Conservation (phyloP, 2,329 filamentous ascomycete genomes). For the Huntiella moniliformis region DNA sequence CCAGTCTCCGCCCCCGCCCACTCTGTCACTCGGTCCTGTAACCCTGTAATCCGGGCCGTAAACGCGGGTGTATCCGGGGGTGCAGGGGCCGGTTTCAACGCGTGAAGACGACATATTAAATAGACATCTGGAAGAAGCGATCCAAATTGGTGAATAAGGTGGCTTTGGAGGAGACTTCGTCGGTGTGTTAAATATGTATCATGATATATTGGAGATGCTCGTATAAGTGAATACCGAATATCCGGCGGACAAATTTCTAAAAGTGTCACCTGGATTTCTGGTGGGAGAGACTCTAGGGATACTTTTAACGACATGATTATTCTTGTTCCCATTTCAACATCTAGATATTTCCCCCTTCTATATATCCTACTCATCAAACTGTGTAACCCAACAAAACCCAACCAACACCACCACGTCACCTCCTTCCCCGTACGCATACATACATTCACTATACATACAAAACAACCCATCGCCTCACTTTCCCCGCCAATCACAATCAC, state of each 20-base stretch:
- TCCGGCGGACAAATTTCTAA: not conserved
- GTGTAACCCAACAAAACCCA: too few species aligned
- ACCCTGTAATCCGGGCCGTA: not conserved
- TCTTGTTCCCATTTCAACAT: too few species aligned
- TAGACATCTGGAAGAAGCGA: slow-evolving; percentile 8
- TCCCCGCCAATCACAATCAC: too few species aligned
- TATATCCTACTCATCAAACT: too few species aligned
- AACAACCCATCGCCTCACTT: too few species aligned
- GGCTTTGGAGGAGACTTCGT: slow-evolving; percentile 5
- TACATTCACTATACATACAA: too few species aligned
- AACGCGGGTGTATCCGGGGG: not conserved
- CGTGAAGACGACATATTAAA: slow-evolving; percentile 7
- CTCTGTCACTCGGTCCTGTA: not conserved
- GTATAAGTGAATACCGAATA: slow-evolving; percentile 1
- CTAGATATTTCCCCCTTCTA: too few species aligned
- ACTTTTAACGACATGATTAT: too few species aligned
- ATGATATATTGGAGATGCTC: slow-evolving; percentile 7
- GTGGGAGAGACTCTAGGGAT: slow-evolving; percentile 8
- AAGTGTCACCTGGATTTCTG: slow-evolving; percentile 8
- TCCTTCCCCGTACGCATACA: too few species aligned
- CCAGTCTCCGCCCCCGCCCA: too few species aligned
- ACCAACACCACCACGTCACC: too few species aligned
- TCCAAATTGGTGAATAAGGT: slow-evolving; percentile 6
- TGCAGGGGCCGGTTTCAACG: slow-evolving; percentile 4
- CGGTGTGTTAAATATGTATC: slow-evolving; percentile 5